Conservation (phyloP, 2,329 filamentous ascomycete species). For the Fusarium solani-melongenae region DNA sequence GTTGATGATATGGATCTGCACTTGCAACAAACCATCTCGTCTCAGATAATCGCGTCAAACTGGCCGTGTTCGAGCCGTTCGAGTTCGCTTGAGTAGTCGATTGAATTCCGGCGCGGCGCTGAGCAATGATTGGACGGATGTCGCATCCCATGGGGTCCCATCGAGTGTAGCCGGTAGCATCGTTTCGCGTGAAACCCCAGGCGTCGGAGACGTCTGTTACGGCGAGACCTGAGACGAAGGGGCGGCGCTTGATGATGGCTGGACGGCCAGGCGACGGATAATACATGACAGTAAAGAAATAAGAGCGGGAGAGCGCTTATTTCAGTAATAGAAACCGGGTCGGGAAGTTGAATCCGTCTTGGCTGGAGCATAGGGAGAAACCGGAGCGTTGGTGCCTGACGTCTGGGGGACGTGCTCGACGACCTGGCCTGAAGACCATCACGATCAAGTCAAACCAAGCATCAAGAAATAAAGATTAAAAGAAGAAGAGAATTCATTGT, state of each 20-base stretch:
- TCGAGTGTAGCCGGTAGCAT: slow-evolving; percentile 33
- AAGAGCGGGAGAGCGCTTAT: neutral
- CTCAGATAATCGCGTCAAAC: slow-evolving; percentile 43
- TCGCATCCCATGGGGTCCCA: slow-evolving; percentile 26
- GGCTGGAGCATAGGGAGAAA: slow-evolving; percentile 11
- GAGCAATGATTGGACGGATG: slow-evolving; percentile 37
- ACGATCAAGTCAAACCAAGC: neutral
- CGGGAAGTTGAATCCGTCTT: slow-evolving; percentile 16
- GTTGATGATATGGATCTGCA: slow-evolving; percentile 25
- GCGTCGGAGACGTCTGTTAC: slow-evolving; percentile 52
- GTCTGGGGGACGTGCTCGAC: neutral
- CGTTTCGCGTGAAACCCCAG: slow-evolving; percentile 61
- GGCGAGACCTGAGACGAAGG: slow-evolving; percentile 38
- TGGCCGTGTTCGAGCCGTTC: slow-evolving; percentile 43
- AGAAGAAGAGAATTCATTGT: slow-evolving; percentile 23
- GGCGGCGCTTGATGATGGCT: slow-evolving; percentile 19
- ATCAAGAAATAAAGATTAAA: slow-evolving; percentile 19
- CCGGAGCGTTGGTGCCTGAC: slow-evolving; percentile 26
- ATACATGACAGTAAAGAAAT: neutral
- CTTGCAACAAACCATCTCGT: slow-evolving; percentile 34
- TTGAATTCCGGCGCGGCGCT: slow-evolving; percentile 19
- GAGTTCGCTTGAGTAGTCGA: slow-evolving; percentile 31
- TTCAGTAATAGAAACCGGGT: slow-evolving; percentile 5
- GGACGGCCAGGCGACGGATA: slow-evolving; percentile 7
- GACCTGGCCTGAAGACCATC: neutral